Percentiles rank a stretch among this genome's conserved stretches.
phyloP scores from a whole-genome alignment of 768 basidiomycete genomes.

The Podaxis sp. region DNA sequence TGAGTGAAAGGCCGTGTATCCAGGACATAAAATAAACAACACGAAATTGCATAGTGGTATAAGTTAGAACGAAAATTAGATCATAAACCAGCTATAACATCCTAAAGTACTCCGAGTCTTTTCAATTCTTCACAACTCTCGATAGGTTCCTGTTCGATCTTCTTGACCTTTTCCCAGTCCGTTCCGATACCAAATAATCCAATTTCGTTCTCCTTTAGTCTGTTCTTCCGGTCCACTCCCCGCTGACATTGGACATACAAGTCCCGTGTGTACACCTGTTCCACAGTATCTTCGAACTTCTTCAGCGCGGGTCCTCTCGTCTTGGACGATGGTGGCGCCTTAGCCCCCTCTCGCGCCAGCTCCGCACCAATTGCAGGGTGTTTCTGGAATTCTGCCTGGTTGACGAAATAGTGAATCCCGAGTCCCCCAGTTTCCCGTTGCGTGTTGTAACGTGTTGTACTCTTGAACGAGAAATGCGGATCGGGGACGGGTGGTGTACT shows the following conservation, averaged over 20 bases:
- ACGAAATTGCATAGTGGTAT: slow-evolving; percentile 7
- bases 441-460: slow-evolving; percentile 60
- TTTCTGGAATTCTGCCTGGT: slow-evolving; percentile 68
- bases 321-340: slow-evolving; percentile 37
- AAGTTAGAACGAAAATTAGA: slow-evolving; percentile 15
- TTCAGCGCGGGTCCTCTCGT: slow-evolving; percentile 42
- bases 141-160: slow-evolving; percentile 69
- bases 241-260: slow-evolving; percentile 73
- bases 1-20: neutral
- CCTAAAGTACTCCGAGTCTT: slow-evolving; percentile 50
- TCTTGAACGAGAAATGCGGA: slow-evolving; percentile 73
- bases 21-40: slow-evolving; percentile 7
- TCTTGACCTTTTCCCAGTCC: slow-evolving; percentile 86
- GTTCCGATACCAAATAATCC: slow-evolving; percentile 92
- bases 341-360: slow-evolving; percentile 51
- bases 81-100: slow-evolving; percentile 24
- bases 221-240: slow-evolving; percentile 65
- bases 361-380: slow-evolving; percentile 78
- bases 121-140: slow-evolving; percentile 78
- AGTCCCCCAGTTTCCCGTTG: slow-evolving; percentile 70
- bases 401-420: slow-evolving; percentile 83
- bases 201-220: slow-evolving; percentile 70
- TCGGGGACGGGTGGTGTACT: slow-evolving; percentile 67
- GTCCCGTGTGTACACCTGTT: slow-evolving; percentile 69
- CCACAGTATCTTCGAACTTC: slow-evolving; percentile 77